A percentile compares a stretch with the other conserved stretches of the same genome.
These are phyloP conservation scores for Colletotrichum horii DNA, from an alignment of 2,329 filamentous ascomycete genomes.

Conservation along the genomic window DNA sequence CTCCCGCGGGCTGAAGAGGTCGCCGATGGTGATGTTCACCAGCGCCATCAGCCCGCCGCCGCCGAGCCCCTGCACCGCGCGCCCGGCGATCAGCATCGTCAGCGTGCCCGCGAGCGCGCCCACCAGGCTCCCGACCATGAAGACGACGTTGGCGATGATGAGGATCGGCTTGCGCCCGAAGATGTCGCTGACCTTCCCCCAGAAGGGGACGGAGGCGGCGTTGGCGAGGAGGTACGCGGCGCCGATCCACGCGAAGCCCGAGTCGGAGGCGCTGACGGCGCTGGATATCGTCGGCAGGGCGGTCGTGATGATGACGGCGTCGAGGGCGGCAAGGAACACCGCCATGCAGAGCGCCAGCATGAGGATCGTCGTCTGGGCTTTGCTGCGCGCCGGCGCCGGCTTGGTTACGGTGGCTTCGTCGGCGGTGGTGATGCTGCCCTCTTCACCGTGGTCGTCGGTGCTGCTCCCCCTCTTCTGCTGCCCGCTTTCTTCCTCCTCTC, in stretches of 20 bases:
- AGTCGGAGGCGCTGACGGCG: constrained; percentile 66
- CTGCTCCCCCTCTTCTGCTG: not conserved
- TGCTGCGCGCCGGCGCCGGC: constrained; percentile 34
- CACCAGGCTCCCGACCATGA: constrained; percentile 59
- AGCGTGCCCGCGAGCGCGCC: constrained; percentile 48
- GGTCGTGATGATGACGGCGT: constrained; percentile 69
- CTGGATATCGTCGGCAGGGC: constrained; percentile 69
- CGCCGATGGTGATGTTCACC: constrained; percentile 63
- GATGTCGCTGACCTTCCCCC: constrained; percentile 68
- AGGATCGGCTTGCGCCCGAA: constrained; percentile 63
- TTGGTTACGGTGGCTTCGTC: not conserved
- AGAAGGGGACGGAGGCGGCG: constrained; percentile 70
- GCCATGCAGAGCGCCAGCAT: constrained; percentile 46
- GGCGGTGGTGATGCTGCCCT: not conserved
- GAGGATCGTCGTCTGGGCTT: constrained; percentile 41
- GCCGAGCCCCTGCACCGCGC: constrained; percentile 58
- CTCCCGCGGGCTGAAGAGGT: constrained; percentile 58
- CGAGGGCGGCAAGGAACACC: constrained; percentile 60
- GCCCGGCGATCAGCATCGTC: constrained; percentile 16
- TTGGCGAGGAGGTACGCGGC: constrained; percentile 75
- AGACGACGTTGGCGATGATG: constrained; percentile 54
- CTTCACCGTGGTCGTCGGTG: not conserved
- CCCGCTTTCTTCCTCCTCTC: not conserved
- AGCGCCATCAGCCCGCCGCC: constrained; percentile 64
- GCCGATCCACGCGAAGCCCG: constrained; percentile 81